Evolutionary conservation across 2,329 filamentous ascomycete species (phyloP), one percentile per base, ranked within the genome.

Genomic region (Hypocreales sp.): DNA sequence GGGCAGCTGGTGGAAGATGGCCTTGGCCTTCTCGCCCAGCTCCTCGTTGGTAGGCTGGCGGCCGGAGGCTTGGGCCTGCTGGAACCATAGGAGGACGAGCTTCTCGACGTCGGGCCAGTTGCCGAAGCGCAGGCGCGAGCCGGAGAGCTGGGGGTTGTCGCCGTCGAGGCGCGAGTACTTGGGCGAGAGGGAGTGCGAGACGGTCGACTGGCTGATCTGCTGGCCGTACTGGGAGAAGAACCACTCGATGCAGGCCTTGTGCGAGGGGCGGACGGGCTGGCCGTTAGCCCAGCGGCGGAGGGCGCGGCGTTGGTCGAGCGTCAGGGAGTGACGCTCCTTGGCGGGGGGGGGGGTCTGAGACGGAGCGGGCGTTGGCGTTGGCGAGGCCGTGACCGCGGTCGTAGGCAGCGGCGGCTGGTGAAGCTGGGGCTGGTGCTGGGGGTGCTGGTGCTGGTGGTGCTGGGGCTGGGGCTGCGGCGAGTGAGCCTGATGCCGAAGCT

Each of bases 51-150:
- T 70, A 1, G 68, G 68, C 37, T 68, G 64, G 28, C 66, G 64
- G 28, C 68, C 67, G 3, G 55, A 57, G 16, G 54, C 52, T 25
- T 60, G 55, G 29, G 61, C 57, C 35, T 64, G 57, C 39, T 66
- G 60, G 41, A 67, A 64, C 64, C 64, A 68, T 6, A 64, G 50
- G 32, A 68, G 49, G 13, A 67, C 64, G 7, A 68, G 56, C 51
- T 66, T 67, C 50, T 68, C 64, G 29, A 73, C 68, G 36, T 72
- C 68, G 33, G 68, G 68, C 68, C 68, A 72, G 43, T 73, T 73
- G 35, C 68, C 68, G 32, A 72, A 72, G 35, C 68, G 66, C 35
- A 73, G 54, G 23, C 68, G 64, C 31, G 67, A 72, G 23, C 68
- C 68, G n/a, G 65, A 70, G 33, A 72, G 60, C 45, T 72, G 67